Evolutionary conservation across 2,329 filamentous ascomycete species (phyloP), one percentile per base, ranked within the genome.

Genomic region (Teratosphaeria zuluensis): DNA sequence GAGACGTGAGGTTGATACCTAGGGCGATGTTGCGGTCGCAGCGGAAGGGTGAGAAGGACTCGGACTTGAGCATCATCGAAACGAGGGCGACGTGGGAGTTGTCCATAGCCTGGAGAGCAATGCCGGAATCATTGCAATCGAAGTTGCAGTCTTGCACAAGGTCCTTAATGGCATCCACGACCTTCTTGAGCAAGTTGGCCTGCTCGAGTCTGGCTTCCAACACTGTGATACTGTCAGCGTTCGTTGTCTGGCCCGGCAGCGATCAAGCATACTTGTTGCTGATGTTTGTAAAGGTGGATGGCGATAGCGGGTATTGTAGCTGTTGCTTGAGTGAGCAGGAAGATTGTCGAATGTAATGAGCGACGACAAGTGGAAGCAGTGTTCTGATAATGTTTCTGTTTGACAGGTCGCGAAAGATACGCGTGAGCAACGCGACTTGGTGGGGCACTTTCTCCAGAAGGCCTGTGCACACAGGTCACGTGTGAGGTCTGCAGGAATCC

Each of bases 101-200:
- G 82, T 99, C 94, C 95, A 99, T 99, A 72, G 94, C 94, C 78
- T 99, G 94, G 58, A 99, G 89, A 56, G 92, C 92, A 72, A 99
- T 94, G 63, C 94, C 94, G 58, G 90, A 92, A 82, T 99, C 95
- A 88, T 97, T 99, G 88, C 95, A 99, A 83, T 99, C 94, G 80
- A 99, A 99, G 80, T 99, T 99, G 86, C 94, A 99, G 80, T 99
- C 94, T 78, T 97, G 94, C 57, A 99, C 94, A 56, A 99, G 86
- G 72, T 99, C 94, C 79, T 96, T 97, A 86, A 99, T 96, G 69
- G 95, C 90, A 75, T 99, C 95, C 71, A 99, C 92, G 64, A 97
- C 90, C 88, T 94, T 96, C 83, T 99, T 99, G 74, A 99, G 84
- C 75, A 95, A 82, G 72, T 85, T 83, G 63, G 95, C 92, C 82